Evolutionary conservation across 805 yeast genomes (phyloP).

Genomic region (Diddensiella transvaalensis): DNA sequence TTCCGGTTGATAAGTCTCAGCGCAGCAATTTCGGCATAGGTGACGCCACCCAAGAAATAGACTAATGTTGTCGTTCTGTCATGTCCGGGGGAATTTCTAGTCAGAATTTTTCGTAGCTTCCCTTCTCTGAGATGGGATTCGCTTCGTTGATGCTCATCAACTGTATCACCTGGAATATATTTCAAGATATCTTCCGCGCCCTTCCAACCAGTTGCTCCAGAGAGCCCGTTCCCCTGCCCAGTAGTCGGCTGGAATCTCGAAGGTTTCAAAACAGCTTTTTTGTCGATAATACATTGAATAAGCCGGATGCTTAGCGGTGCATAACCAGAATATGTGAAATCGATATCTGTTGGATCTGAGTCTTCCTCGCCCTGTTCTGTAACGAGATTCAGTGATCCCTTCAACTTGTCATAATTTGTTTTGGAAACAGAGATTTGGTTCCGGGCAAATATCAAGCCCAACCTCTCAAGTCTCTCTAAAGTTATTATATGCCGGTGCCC

Average conservation of each 20-base stretch:
- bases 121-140: slow-evolving; percentile 29
- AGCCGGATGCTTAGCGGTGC: slow-evolving; percentile 73
- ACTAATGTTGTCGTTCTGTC: slow-evolving; percentile 37
- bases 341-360: slow-evolving; percentile 42
- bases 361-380: slow-evolving; percentile 33
- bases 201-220: slow-evolving; percentile 34
- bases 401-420: slow-evolving; percentile 42
- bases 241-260: slow-evolving; percentile 8
- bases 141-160: slow-evolving; percentile 32
- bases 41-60: slow-evolving; percentile 80
- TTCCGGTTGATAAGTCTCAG: slow-evolving; percentile 56
- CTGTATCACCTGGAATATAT: slow-evolving; percentile 35
- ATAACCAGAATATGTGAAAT: slow-evolving; percentile 74
- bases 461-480: slow-evolving; percentile 47
- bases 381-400: slow-evolving; percentile 36
- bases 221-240: slow-evolving; percentile 5
- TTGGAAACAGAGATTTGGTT: slow-evolving; percentile 25
- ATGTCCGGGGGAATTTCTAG: slow-evolving; percentile 32
- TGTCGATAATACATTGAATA: slow-evolving; percentile 61
- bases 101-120: slow-evolving; percentile 32
- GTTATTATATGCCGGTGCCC: slow-evolving; percentile 54
- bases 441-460: slow-evolving; percentile 43
- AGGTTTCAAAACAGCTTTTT: slow-evolving; percentile 32
- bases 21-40: slow-evolving; percentile 78
- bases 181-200: slow-evolving; percentile 39